Evolutionary conservation across 2,329 filamentous ascomycete species (phyloP), one percentile per base, ranked within the genome.

Genomic region (Periconia sp.): DNA sequence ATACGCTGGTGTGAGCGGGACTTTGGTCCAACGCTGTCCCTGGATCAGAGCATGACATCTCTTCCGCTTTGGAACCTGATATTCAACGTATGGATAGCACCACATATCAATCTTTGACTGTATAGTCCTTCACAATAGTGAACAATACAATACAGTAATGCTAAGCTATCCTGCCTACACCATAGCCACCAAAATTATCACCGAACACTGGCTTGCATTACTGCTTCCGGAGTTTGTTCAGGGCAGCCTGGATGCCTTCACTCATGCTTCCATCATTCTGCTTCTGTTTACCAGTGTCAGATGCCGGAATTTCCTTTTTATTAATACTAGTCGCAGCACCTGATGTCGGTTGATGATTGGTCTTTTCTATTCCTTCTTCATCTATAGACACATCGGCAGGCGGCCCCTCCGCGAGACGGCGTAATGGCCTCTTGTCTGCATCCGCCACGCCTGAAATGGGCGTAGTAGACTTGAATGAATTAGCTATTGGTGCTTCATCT

Each of bases 161-260:
- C 8, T 27, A 27, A 27, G 23, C 23, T 27, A 27, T 8, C 23
- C 23, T 27, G 5, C 23, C 3, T 27, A 27, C 23, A 27, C 23
- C 23, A 37, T 37, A 6, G 6, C 6, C 33, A 37, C 10, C 3
- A 11, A 37, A 11, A 11, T 27, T 8, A 27, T 27, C 23, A 27
- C 5, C 23, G 23, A 27, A 27, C 23, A 27, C 8, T 27, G 13
- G 20, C 6, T 11, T 18, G 9, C n/a, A 10, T 47, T 53, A 72
- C 45, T 71, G 64, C 47, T 74, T 64, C 55, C 84, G 74, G 46
- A 86, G 66, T 60, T 80, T 85, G 45, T 78, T 81, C 47, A 87
- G 66, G 6, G 84, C 84, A 30, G 82, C 81, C 74, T 81, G 79
- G 47, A 87, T 79, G 10, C 84, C 84, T 46, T 85, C 82, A 59